Evolutionary conservation across 2,329 filamentous ascomycete species (phyloP), one percentile per base, ranked within the genome.

Genomic region (Ascosphaera acerosa): DNA sequence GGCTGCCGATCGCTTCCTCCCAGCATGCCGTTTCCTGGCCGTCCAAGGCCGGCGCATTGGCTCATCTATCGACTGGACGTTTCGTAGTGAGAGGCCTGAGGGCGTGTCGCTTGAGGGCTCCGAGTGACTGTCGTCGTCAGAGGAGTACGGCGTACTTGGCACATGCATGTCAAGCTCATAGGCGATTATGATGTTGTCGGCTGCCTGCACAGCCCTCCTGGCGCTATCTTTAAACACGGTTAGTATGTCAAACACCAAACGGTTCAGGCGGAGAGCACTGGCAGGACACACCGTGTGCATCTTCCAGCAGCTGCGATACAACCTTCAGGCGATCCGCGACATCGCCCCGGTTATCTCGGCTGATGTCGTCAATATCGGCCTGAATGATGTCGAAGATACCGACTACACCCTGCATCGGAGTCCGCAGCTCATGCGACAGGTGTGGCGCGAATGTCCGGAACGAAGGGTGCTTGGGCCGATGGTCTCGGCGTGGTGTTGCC

Each of bases 351-450:
- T 29, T 29, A 16, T 29, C 27, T n/a, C 12, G 27, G 14, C 15
- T 60, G 12, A 67, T 66, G 43, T 76, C 71, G 35, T 71, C 59
- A 2, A 76, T 67, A 2, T 69, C 75, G 3, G 70, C 67, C 49
- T 76, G 69, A 69, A 77, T 76, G 36, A 77, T 68, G 49, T 77
- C 72, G 27, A 77, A 52, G 71, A 76, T 76, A 4, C 72, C 72
- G 10, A 77, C 70, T 4, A 77, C 69, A 26, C 72, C 72, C 47
- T 77, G 72, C 70, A 77, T 76, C 1, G 72, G 72, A 3, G 72
- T 77, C 37, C 72, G 58, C 29, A 77, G 48, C 44, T 77, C 72
- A 40, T 77, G 72, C 1, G 72, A 77, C 18, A 77, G 50, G 42
- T 67, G 75, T 37, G 70, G 61, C n/a, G 72, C 72, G 43, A 73